Evolutionary conservation across 2,329 filamentous ascomycete species (phyloP), one percentile per base, ranked within the genome.

Genomic region (Leptographium lundbergii): DNA sequence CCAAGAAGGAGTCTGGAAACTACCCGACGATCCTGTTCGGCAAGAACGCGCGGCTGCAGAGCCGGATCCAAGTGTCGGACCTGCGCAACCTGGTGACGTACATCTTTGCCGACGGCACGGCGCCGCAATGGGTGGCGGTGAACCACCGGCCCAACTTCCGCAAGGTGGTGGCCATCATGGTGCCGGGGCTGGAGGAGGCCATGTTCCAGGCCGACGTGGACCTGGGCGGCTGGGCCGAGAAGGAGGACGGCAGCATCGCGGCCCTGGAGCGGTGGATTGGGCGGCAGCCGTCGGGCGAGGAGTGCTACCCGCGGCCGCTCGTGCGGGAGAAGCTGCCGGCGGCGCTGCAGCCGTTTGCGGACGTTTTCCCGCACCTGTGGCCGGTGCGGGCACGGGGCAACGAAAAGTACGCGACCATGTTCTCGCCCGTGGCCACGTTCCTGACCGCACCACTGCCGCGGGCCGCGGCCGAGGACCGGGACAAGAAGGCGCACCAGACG

Each of bases 281-380:
- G 1, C 6, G 6, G 24, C 11, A 60, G 22, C 56, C 60, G 10
- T 25, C 59, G 1, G 13, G 42, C 19, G 82, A 86, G 65, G 78
- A 82, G 65, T 85, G 81, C 68, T 81, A 82, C 66, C 84, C 82
- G 1, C 77, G 76, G 22, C 66, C 72, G 22, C 73, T 87, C 29
- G 73, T 75, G 45, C 73, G 73, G 59, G 77, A 81, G 2, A 70
- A 72, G 27, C 69, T 86, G 25, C 76, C 83, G 1, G 69, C 75
- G 24, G 74, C 78, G 13, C 66, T 90, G 45, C 76, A 82, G 67
- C 83, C 85, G 1, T 81, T 96, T 60, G 84, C 87, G 48, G 82
- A 89, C 61, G 88, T 96, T 69, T 97, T 99, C 64, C 78, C 85
- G 10, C 87, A 94, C 66, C 75, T 96, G 47, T 96, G 94, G 91